These are phyloP conservation scores for Nemania bipapillata DNA, from an alignment of 2,329 filamentous ascomycete genomes.

Conservation along the genomic window DNA sequence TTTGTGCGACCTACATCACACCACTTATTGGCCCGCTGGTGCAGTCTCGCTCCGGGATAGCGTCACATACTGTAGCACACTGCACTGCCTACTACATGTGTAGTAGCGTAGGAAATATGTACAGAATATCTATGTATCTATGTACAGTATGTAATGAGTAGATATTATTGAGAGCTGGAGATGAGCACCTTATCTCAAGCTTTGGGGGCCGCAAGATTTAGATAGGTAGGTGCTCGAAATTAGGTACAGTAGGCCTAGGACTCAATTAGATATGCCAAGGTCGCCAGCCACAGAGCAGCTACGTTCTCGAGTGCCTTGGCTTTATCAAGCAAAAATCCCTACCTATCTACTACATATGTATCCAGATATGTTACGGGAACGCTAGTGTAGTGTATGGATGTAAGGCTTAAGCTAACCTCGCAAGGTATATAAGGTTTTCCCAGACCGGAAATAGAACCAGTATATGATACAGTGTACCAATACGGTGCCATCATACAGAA, in stretches of 20 bases:
- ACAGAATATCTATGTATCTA: too few relatives aligned
- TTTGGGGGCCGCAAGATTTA: conserved; percentile 11
- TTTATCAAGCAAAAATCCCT: not conserved
- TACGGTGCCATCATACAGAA: not conserved
- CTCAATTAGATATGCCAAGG: conserved; percentile 14
- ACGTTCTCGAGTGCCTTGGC: not conserved
- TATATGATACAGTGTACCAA: not conserved
- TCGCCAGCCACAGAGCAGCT: conserved; percentile 4
- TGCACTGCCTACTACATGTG: too few relatives aligned
- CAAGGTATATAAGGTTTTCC: not conserved
- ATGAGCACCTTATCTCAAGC: conserved; percentile 1
- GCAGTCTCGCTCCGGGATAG: too few relatives aligned
- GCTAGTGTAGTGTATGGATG: not conserved
- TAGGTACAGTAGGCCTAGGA: too few relatives aligned
- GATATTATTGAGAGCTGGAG: not conserved
- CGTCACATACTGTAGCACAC: too few relatives aligned
- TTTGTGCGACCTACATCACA: not conserved
- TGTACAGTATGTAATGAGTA: not conserved
- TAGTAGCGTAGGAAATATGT: too few relatives aligned
- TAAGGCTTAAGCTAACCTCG: conserved; percentile 15
- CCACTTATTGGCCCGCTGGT: not conserved
- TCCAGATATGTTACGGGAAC: too few relatives aligned
- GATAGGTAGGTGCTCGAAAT: too few relatives aligned
- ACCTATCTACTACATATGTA: too few relatives aligned
- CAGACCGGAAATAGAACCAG: conserved; percentile 11